A percentile compares a stretch with the other conserved stretches of the same genome.
Evolutionary conservation across 305 asterid genomes (phyloP).

Genomic region (Fraxinus albicans): DNA sequence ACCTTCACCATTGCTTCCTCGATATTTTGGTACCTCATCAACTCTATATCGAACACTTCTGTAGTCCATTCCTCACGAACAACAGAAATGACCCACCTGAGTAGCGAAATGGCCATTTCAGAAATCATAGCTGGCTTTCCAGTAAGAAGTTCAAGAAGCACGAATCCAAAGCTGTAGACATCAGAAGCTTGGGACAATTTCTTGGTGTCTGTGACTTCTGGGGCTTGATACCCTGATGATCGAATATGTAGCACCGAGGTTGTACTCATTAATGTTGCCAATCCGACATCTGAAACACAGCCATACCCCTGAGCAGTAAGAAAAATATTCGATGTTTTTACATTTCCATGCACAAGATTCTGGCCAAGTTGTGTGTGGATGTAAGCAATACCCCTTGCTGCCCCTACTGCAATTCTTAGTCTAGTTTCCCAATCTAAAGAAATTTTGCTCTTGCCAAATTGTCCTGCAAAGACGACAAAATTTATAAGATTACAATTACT

Average conservation of each 20-base stretch:
- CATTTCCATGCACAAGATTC: slow-evolving; percentile 8
- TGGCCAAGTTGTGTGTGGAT: background rate
- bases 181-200: slow-evolving; percentile 39
- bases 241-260: background rate
- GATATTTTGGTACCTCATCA: slow-evolving; percentile 33
- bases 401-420: background rate
- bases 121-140: slow-evolving; percentile 32
- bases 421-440: background rate
- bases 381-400: background rate
- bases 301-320: background rate
- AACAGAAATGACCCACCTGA: slow-evolving; percentile 28
- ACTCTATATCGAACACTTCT: slow-evolving; percentile 40
- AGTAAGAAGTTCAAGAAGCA: slow-evolving; percentile 36
- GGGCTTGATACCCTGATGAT: slow-evolving; percentile 32
- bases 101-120: slow-evolving; percentile 26
- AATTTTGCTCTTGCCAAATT: background rate
- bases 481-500: background rate
- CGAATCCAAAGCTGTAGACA: slow-evolving; percentile 40
- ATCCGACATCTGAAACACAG: background rate
- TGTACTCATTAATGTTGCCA: background rate
- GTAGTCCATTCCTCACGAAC: slow-evolving; percentile 40
- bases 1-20: slow-evolving; percentile 42
- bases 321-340: slow-evolving; percentile 2
- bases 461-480: background rate
- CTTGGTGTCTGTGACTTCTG: slow-evolving; percentile 33